Evolutionary conservation across 192 early-diverging fungal genomes (phyloP).

Genomic region (Hyaloraphidium curvatum): DNA sequence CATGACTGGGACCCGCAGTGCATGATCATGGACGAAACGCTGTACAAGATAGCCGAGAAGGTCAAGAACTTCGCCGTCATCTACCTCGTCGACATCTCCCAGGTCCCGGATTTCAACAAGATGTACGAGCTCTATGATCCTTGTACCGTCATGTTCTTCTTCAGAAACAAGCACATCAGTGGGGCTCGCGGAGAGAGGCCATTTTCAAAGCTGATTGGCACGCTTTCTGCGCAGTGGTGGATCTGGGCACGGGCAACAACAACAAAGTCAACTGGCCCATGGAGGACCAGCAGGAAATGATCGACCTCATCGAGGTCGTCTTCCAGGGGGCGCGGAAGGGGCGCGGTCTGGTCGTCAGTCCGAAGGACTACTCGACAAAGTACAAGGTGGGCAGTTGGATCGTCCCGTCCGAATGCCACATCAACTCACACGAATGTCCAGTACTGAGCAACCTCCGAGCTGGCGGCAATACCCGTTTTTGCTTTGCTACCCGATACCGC

Average conservation of each 20-base stretch:
- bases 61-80: constrained; percentile 98
- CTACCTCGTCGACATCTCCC: constrained; percentile 85
- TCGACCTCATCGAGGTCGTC: constrained; percentile 72
- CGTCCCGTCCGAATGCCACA: too few species aligned
- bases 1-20: constrained; percentile 65
- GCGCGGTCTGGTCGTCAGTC: constrained; percentile 87
- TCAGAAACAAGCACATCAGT: constrained; percentile 91
- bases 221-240: too few species aligned
- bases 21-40: constrained; percentile 96
- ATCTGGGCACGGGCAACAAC: constrained; percentile 98
- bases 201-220: too few species aligned
- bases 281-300: constrained; percentile 87
- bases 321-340: constrained; percentile 91
- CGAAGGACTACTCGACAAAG: constrained; percentile 42
- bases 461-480: too few species aligned
- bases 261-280: constrained; percentile 98
- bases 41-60: constrained; percentile 81
- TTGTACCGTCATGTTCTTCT: constrained; percentile 97
- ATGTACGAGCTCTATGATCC: constrained; percentile 99
- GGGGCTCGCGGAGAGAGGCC: too few species aligned
- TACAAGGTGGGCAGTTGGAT: too few species aligned
- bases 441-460: too few species aligned
- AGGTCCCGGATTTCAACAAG: constrained; percentile 85
- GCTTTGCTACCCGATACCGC: too few species aligned
- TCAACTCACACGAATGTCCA: too few species aligned